Conservation (phyloP, 1,284 basidiomycete species). For the Leccinum glutinopallens region DNA sequence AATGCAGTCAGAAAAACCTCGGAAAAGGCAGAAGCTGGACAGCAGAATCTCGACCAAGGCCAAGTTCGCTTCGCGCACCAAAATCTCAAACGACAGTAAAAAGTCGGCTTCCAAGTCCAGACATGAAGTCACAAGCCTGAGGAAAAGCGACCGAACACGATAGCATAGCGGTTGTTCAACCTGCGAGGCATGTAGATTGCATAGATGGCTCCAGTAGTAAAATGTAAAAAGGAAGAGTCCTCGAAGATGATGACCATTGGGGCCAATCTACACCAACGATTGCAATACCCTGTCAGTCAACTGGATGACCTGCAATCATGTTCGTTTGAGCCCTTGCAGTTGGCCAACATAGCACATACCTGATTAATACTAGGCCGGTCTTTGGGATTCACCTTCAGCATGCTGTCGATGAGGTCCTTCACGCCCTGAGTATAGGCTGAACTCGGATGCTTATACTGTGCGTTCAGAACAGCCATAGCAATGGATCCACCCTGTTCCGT, state of each 20-base stretch:
- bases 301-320: slow-evolving; percentile 60
- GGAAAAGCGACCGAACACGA: slow-evolving; percentile 6
- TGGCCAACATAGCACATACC: slow-evolving; percentile 46
- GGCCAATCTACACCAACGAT: slow-evolving; percentile 47
- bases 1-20: slow-evolving; percentile 5
- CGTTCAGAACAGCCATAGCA: slow-evolving; percentile 93
- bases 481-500: slow-evolving; percentile 90
- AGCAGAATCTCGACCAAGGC: not conserved
- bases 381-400: slow-evolving; percentile 80
- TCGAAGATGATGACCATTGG: slow-evolving; percentile 4
- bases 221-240: slow-evolving; percentile 15
- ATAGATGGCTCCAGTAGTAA: slow-evolving; percentile 16
- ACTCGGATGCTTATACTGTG: slow-evolving; percentile 84
- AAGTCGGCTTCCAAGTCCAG: slow-evolving; percentile 10
- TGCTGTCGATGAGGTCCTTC: slow-evolving; percentile 78
- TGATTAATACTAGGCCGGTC: slow-evolving; percentile 84
- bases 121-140: not conserved
- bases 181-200: slow-evolving; percentile 9
- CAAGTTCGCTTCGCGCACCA: slow-evolving; percentile 10
- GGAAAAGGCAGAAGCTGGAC: slow-evolving; percentile 24
- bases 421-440: slow-evolving; percentile 83
- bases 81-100: slow-evolving; percentile 4
- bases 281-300: slow-evolving; percentile 67
- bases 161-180: slow-evolving; percentile 13
- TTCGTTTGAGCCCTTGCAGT: slow-evolving; percentile 10